Conservation (phyloP, 371 early-diverging fungal genomes). For the Basidiobolus meristosporus region DNA sequence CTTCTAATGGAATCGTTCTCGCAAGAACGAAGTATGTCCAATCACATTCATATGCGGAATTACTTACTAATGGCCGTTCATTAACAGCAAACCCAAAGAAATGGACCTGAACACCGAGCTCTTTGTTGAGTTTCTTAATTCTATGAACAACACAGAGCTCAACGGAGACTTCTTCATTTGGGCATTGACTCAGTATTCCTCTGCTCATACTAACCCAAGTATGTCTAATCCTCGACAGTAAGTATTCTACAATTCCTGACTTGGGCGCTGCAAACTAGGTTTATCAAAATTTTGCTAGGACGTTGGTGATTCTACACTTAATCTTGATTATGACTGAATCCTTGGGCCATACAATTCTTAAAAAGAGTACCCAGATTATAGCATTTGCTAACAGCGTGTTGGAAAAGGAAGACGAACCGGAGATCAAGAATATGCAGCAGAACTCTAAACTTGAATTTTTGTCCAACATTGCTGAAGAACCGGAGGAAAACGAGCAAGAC, state of each 20-base stretch:
- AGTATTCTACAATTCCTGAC: too few relatives aligned
- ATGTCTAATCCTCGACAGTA: too few relatives aligned
- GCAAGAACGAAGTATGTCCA: background rate
- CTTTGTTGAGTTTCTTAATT: too few relatives aligned
- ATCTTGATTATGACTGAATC: slow-evolving; percentile 39
- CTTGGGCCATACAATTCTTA: slow-evolving; percentile 53
- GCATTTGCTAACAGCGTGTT: slow-evolving; percentile 54
- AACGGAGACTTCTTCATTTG: too few relatives aligned
- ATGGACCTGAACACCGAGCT: too few relatives aligned
- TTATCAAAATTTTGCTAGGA: too few relatives aligned
- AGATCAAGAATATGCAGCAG: background rate
- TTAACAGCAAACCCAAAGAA: too few relatives aligned
- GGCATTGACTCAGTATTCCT: too few relatives aligned
- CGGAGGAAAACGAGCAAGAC: background rate
- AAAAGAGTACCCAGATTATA: slow-evolving; percentile 58
- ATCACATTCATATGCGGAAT: background rate
- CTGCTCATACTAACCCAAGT: too few relatives aligned
- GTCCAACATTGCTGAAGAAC: slow-evolving; percentile 1
- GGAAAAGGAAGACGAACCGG: slow-evolving; percentile 6
- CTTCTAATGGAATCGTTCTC: too few relatives aligned
- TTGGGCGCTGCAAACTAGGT: too few relatives aligned
- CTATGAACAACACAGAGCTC: too few relatives aligned
- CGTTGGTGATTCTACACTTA: background rate
- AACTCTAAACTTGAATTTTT: background rate
- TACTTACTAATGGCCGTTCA: background rate